Base-by-base conservation (phyloP, 1,139 yeast species). In the Candida sp. region DNA sequence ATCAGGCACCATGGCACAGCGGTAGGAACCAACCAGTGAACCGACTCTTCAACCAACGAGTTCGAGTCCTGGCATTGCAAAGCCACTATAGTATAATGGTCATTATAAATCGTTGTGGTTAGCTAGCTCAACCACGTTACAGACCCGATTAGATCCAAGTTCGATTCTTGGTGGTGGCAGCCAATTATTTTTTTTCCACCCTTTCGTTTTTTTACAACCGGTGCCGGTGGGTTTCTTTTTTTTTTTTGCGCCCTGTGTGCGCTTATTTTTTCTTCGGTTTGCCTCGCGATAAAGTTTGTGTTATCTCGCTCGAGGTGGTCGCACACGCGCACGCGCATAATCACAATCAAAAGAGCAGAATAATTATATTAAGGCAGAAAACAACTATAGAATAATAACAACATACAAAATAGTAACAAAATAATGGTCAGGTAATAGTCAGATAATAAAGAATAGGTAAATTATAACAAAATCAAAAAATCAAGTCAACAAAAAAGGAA, bases 121-220 rank as follows among this genome's bases (percentile, higher is more conserved):
- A 9, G 11, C n/a, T n/a, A n/a, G n/a, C n/a, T n/a, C n/a, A 22
- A 31, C 26, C 17, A 28, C 46, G 28, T 38, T 23, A 27, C 46
- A 28, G 41, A 39, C 37, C 56, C 56, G 56, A 49, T 31, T 49
- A 49, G 46, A 53, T 50, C 53, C 52, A 53, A 49, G 56, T 53
- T 53, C 54, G 56, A 53, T 50, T 53, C 56, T 49, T 53, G 56
- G 53, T 49, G 47, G 47, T 50, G 54, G 56, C 56, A 53, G 4
- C 23, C 12, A 7, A 3, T 30, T 9, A 7, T 38, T 7, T 51
- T 49, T 51, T 40, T 27, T 26, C 23, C 7, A 34, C 35, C 5
- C 17, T 34, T 7, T 27, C 22, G n/a, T 7, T 37, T 9, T 7
- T 33, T 31, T 23, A 17, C 9, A n/a, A n/a, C n/a, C n/a, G n/a